Evolutionary conservation across 306 rosid species (phyloP), one percentile per base, ranked within the genome.

Genomic region (Lagenaria siceraria): DNA sequence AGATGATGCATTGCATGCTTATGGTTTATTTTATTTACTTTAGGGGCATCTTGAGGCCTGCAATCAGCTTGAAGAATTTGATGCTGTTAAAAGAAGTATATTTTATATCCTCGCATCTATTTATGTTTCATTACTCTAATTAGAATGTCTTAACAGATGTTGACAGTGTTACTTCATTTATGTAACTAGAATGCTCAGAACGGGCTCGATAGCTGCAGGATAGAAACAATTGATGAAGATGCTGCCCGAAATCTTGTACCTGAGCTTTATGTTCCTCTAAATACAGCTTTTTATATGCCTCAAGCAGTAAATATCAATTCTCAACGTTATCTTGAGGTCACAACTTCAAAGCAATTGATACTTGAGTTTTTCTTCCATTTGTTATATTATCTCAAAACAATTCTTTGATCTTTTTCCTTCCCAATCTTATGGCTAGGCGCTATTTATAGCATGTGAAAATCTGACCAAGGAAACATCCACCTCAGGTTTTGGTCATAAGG

Each of bases 11-110:
- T 66, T 13, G 15, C 35, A 22, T 76, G 43, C 22, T 60, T 63
- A 11, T 77, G 79, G 36, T 15, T 31, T 75, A 33, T 56, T 68
- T 87, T 88, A 80, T 82, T 88, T 78, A 78, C 81, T 85, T 81
- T 88, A 92, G 98, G 90, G 98, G 98, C 68, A 91, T 94, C 78
- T 87, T 94, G 86, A 90, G 96, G 80, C 97, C 95, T 12, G 97
- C 97, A 61, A 73, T 79, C 79, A 82, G 86, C 86, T 33, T 75
- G 87, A 92, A 94, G 91, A 88, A 85, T 83, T 43, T 94, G 91
- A 42, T 38, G 68, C 59, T 82, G 74, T 36, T 94, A 78, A 89
- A 78, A 76, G 92, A 87, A 76, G 98, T 51, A 51, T 15, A 13
- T 4, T 46, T 48, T 74, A 59, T 68, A 78, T 78, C 66, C 70